phyloP scores from a whole-genome alignment of 176 grass and related monocot species.

The Tillandsia leiboldiana region DNA sequence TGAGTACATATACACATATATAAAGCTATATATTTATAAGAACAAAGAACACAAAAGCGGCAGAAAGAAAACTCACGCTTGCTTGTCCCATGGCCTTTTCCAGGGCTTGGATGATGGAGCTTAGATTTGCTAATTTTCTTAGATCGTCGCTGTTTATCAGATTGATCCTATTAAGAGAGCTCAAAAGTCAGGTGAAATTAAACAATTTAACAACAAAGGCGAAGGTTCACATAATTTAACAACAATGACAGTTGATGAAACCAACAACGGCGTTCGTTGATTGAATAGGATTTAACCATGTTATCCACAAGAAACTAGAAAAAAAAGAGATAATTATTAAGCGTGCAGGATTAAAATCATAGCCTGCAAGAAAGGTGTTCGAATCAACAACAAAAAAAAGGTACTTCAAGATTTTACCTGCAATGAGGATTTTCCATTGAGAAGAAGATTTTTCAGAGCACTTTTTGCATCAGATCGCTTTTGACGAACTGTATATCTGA shows the following conservation, averaged over 20 bases:
- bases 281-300: background rate
- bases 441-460: constrained; percentile 57
- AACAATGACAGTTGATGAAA: background rate
- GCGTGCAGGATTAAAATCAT: background rate
- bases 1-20: background rate
- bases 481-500: constrained; percentile 44
- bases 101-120: background rate
- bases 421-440: constrained; percentile 32
- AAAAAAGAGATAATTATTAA: background rate
- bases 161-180: constrained; percentile 21
- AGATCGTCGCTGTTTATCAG: constrained; percentile 25
- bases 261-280: background rate
- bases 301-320: background rate
- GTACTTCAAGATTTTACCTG: constrained; percentile 28
- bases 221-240: background rate
- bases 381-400: background rate
- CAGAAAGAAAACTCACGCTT: constrained; percentile 25
- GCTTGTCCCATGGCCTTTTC: constrained; percentile 26
- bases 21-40: background rate
- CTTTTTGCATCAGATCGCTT: constrained; percentile 60
- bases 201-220: background rate
- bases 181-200: background rate
- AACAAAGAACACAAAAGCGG: background rate
- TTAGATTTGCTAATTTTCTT: constrained; percentile 29
- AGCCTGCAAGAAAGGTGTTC: background rate